A percentile compares a stretch with the other conserved stretches of the same genome.
phyloP scores from a whole-genome alignment of 1,139 yeast genomes.

The Magnusiomyces sp. region DNA sequence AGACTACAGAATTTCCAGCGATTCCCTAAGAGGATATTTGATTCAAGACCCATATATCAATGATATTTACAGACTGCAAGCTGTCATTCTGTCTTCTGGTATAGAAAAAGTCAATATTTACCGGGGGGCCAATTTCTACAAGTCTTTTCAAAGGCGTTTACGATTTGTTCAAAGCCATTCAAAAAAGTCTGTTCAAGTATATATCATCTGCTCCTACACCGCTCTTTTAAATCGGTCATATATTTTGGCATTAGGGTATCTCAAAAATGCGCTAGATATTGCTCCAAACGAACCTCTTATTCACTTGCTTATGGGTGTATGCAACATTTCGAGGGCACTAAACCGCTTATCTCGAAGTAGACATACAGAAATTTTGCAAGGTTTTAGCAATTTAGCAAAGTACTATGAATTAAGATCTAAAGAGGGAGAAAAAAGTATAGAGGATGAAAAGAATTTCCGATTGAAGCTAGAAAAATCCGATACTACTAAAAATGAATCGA shows the following conservation, averaged over 20 bases:
- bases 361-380: slow-evolving; percentile 81
- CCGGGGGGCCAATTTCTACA: neutral
- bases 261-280: slow-evolving; percentile 41
- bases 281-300: slow-evolving; percentile 69
- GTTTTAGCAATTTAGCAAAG: slow-evolving; percentile 66
- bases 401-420: slow-evolving; percentile 45
- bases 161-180: neutral
- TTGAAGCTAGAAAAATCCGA: no score
- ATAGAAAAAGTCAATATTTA: neutral
- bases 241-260: slow-evolving; percentile 28
- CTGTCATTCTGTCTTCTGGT: slow-evolving; percentile 19
- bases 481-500: neutral
- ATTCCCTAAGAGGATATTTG: no score
- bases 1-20: slow-evolving; percentile 25
- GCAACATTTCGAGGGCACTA: slow-evolving; percentile 87
- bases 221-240: neutral
- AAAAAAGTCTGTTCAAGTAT: neutral
- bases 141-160: neutral
- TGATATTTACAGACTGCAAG: slow-evolving; percentile 49
- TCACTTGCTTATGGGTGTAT: slow-evolving; percentile 63
- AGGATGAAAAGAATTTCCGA: neutral
- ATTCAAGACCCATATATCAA: slow-evolving; percentile 44
- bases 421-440: slow-evolving; percentile 5
- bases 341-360: slow-evolving; percentile 82
- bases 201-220: slow-evolving; percentile 36